These are phyloP conservation scores for Mortierella sp. DNA, from an alignment of 371 early-diverging fungal species.

Conservation along the genomic window DNA sequence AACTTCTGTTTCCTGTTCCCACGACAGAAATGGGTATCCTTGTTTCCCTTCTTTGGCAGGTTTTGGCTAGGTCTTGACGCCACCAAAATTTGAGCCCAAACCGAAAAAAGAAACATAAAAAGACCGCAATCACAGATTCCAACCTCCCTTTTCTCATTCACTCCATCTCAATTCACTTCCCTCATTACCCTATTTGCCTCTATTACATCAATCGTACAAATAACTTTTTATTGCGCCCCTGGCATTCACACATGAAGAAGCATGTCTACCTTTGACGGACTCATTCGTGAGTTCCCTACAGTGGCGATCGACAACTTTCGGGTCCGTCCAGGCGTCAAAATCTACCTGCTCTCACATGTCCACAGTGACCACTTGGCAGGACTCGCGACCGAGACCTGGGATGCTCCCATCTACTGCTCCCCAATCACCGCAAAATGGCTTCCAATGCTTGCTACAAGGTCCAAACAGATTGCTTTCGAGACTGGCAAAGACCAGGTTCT, in stretches of 20 bases:
- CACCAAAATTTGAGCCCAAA: too few relatives aligned
- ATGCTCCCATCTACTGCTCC: constrained; percentile 55
- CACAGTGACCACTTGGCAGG: constrained; percentile 61
- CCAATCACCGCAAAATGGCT: constrained; percentile 56
- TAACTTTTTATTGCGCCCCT: too few relatives aligned
- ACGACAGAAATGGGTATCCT: too few relatives aligned
- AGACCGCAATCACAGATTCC: too few relatives aligned
- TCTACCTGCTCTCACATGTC: constrained; percentile 61
- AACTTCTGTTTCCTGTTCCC: too few relatives aligned
- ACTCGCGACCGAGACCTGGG: constrained; percentile 38
- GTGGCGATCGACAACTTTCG: constrained; percentile 61
- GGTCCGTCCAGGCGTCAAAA: constrained; percentile 34
- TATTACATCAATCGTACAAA: too few relatives aligned
- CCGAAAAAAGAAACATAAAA: too few relatives aligned
- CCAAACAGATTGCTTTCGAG: constrained; percentile 38
- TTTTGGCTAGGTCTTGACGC: too few relatives aligned
- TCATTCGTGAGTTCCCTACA: constrained; percentile 61
- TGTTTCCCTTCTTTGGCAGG: too few relatives aligned
- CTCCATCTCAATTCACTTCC: background rate
- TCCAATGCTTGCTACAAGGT: constrained; percentile 45
- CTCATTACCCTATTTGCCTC: too few relatives aligned
- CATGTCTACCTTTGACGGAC: constrained; percentile 63
- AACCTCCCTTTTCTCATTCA: background rate
- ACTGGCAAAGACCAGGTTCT: constrained; percentile 19
- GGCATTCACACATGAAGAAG: constrained; percentile 14